Conservation (phyloP, 768 basidiomycete species). For the Psilocybe subaeruginosa region DNA sequence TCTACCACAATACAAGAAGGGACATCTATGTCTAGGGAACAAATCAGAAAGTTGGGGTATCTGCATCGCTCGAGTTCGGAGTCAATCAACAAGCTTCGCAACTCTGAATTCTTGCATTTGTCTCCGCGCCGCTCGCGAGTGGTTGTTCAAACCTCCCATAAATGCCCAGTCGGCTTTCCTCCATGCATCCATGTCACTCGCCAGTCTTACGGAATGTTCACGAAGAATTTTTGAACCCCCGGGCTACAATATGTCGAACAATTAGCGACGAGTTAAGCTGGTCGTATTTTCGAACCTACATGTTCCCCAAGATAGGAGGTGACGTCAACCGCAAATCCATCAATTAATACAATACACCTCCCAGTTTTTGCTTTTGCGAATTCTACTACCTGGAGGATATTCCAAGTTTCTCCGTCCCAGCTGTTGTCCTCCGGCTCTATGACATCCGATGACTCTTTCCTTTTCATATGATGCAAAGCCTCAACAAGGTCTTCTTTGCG, state of each 20-base stretch:
- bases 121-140: conserved; percentile 58
- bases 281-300: conserved; percentile 42
- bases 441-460: conserved; percentile 30
- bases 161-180: conserved; percentile 65
- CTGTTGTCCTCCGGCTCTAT: conserved; percentile 21
- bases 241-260: conserved; percentile 44
- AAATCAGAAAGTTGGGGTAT: neutral
- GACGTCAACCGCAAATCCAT: conserved; percentile 64
- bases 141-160: conserved; percentile 73
- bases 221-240: conserved; percentile 60
- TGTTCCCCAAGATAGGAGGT: conserved; percentile 67
- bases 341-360: conserved; percentile 56
- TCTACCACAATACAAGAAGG: neutral
- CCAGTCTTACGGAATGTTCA: conserved; percentile 42
- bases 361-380: conserved; percentile 33
- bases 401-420: conserved; percentile 49
- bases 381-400: conserved; percentile 31
- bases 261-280: neutral
- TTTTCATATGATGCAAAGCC: conserved; percentile 50
- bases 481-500: conserved; percentile 49
- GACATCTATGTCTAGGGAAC: neutral
- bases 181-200: conserved; percentile 17
- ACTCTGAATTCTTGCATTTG: conserved; percentile 52
- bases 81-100: conserved; percentile 38
- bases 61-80: neutral